Base-by-base conservation (phyloP, 805 yeast species). In the Brettanomyces custersianus region DNA sequence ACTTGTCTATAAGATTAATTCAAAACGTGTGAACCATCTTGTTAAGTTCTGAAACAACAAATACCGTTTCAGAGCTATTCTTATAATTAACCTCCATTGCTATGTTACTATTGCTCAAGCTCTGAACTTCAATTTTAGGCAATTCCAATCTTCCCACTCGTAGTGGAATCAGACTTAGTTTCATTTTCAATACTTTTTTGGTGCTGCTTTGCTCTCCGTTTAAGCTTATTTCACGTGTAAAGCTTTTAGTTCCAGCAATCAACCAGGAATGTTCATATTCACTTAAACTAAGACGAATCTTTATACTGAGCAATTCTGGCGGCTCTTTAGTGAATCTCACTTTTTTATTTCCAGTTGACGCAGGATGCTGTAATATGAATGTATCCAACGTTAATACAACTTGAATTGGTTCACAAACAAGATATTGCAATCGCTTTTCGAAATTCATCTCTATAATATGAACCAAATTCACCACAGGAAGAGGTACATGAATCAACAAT, bases 21-120 rank as follows among this genome's bases (percentile, higher is more conserved):
- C 57, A 80, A 48, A 79, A 76, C 2, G 80, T 58, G 41, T 79
- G 72, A 2, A 80, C 72, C 9, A 79, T 68, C 42, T 72, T 68
- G 42, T 78, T 78, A 25, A 71, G 52, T 37, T 80, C 82, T 0
- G 90, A 85, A 3, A 83, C 80, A 5, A 88, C 80, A 33, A 80
- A 61, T 3, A 84, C 57, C 1, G 80, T 68, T 42, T 83, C 87
- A 24, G 74, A 69, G 8, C 80, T 81, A 51, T 83, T 84, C 37
- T 68, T 68, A 45, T 76, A 70, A 38, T 80, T 83, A 4, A 79
- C 55, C 40, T 83, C 86, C 65, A 74, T 68, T 57, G 66, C 40
- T 54, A 63, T 34, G 24, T 53, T 45, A 43, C 54, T 56, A 7
- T 66, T 48, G 12, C 45, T 35, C 26, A 51, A 29, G 24, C 45